Percentiles rank a stretch among this genome's conserved stretches.
These are phyloP conservation scores for Macrolepiota fuliginosa DNA, from an alignment of 768 basidiomycete genomes.

Conservation along the genomic window DNA sequence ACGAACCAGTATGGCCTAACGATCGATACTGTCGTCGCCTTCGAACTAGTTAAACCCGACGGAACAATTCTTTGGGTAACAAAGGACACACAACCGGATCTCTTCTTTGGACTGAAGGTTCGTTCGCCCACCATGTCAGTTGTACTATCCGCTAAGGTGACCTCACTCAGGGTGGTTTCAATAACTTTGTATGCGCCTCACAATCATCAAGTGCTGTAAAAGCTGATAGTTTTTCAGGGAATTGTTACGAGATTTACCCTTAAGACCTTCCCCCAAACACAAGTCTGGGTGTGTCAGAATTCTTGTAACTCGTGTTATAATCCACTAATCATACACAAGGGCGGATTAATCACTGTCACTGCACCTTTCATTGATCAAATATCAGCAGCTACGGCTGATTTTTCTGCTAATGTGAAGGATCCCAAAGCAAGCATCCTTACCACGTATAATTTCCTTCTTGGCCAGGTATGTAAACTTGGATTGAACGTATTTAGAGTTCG, in stretches of 20 bases:
- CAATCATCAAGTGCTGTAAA: background rate
- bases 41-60: conserved; percentile 55
- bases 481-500: background rate
- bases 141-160: background rate
- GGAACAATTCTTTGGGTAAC: conserved; percentile 40
- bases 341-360: conserved; percentile 42
- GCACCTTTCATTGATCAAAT: conserved; percentile 22
- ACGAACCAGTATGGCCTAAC: conserved; percentile 62
- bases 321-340: conserved; percentile 28
- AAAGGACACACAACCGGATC: conserved; percentile 27
- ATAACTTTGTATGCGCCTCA: conserved; percentile 46
- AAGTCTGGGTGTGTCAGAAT: conserved; percentile 52
- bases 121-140: background rate
- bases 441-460: conserved; percentile 37
- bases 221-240: conserved; percentile 30
- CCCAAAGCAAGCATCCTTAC: conserved; percentile 51
- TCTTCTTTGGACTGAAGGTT: conserved; percentile 37
- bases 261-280: conserved; percentile 48
- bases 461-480: background rate
- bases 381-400: conserved; percentile 36
- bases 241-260: conserved; percentile 60
- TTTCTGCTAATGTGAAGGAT: conserved; percentile 40
- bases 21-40: conserved; percentile 52
- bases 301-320: background rate
- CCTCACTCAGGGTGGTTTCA: conserved; percentile 49